Conservation (phyloP, 2,329 filamentous ascomycete genomes). For the Paracorniculantispora psalliotae region DNA sequence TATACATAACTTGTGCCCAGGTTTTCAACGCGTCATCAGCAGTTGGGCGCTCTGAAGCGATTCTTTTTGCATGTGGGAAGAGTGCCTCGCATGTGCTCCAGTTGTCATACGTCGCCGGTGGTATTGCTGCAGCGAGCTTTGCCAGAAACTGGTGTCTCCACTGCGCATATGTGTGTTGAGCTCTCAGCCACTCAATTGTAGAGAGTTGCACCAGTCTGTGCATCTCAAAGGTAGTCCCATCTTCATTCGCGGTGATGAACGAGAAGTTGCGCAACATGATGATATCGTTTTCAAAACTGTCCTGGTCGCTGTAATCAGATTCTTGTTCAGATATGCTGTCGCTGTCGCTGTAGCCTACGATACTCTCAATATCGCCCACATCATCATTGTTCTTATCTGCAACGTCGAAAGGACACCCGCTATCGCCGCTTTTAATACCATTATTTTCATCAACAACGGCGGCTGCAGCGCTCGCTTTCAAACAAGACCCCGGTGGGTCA, state of each 20-base stretch:
- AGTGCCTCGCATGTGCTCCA: slow-evolving; percentile 19
- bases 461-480: too few relatives aligned
- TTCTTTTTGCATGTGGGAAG: slow-evolving; percentile 19
- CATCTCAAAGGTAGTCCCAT: slow-evolving; percentile 28
- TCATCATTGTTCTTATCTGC: background rate
- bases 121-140: slow-evolving; percentile 17
- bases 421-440: background rate
- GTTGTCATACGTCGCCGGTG: slow-evolving; percentile 19
- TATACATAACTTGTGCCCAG: slow-evolving; percentile 19
- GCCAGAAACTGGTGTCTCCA: slow-evolving; percentile 17
- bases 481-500: too few relatives aligned
- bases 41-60: slow-evolving; percentile 16
- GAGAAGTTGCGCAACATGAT: slow-evolving; percentile 26
- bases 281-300: slow-evolving; percentile 25
- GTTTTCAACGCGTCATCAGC: slow-evolving; percentile 14
- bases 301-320: slow-evolving; percentile 10
- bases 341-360: slow-evolving; percentile 5
- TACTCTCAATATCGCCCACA: slow-evolving; percentile 9
- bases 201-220: slow-evolving; percentile 32
- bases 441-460: background rate
- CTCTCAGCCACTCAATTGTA: slow-evolving; percentile 20
- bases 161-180: slow-evolving; percentile 9
- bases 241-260: slow-evolving; percentile 22
- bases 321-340: slow-evolving; percentile 11
- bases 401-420: background rate